Evolutionary conservation across 495 filamentous ascomycete species (phyloP).

Genomic region (Extremus antarcticus): DNA sequence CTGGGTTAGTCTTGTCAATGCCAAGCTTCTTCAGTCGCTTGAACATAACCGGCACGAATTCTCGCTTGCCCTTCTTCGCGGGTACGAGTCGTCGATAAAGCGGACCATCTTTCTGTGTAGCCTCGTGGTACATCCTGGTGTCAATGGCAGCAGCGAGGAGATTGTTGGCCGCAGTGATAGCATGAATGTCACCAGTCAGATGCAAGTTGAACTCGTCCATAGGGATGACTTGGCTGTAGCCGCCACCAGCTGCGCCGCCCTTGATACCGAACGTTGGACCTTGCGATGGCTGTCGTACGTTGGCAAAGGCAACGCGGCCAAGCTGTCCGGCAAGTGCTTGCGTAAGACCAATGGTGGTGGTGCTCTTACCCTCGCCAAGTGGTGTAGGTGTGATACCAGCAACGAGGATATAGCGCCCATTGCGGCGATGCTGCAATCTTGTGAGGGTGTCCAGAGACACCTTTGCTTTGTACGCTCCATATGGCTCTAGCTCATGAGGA

Average conservation of each 20-base stretch:
- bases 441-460: conserved; percentile 72
- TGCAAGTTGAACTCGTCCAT: conserved; percentile 99
- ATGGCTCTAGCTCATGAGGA: conserved; percentile 78
- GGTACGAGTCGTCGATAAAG: conserved; percentile 86
- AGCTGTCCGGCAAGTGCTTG: conserved; percentile 91
- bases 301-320: conserved; percentile 80
- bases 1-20: conserved; percentile 85
- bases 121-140: conserved; percentile 96
- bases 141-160: conserved; percentile 96
- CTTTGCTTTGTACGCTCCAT: conserved; percentile 91
- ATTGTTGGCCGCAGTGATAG: conserved; percentile 95
- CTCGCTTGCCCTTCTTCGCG: conserved; percentile 74
- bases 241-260: conserved; percentile 90
- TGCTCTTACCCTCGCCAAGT: conserved; percentile 96
- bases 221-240: conserved; percentile 96
- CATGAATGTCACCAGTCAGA: conserved; percentile 94
- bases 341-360: conserved; percentile 90
- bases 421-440: conserved; percentile 70
- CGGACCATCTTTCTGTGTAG: conserved; percentile 80
- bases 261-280: conserved; percentile 98
- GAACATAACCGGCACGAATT: conserved; percentile 83
- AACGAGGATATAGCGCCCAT: conserved; percentile 85
- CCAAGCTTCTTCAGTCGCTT: conserved; percentile 86
- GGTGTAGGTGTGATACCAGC: conserved; percentile 95
- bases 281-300: conserved; percentile 93